Evolutionary conservation across 2,329 filamentous ascomycete genomes (phyloP), one percentile per base, ranked within the genome.

Genomic region (Colletotrichum neosansevieriae): DNA sequence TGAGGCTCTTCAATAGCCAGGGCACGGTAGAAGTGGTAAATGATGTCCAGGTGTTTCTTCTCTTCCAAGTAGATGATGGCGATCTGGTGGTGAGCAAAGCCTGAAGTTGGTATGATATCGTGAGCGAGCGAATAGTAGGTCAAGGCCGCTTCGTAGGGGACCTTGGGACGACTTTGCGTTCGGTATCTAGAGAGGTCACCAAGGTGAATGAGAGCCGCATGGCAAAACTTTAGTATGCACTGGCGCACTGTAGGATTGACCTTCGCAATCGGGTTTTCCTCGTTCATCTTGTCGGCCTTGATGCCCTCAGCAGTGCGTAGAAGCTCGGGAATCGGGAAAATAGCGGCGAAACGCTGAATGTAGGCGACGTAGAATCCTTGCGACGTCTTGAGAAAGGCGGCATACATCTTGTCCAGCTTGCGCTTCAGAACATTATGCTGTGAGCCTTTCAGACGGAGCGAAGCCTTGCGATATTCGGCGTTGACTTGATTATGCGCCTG

Each of bases 161-260:
- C 87, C 77, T 92, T 94, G 49, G 60, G 86, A 67, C 91, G 89
- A 67, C 93, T 83, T 75, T 95, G 92, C 61, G 86, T 85, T 61
- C 94, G 91, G 79, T 98, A 99, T 71, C 96, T 90, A 57, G 93
- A 93, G 54, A 99, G 85, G 77, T 99, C 96, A 38, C 96, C 96
- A 10, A 98, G 87, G 72, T 92, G 93, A 68, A 98, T 91, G 63
- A 98, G 84, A 4, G 92, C 94, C 63, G 90, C 88, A 80, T 97
- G 92, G 76, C 93, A 97, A 3, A 93, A 94, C 63, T 85, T 82
- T 45, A 93, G 83, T 64, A 97, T 87, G 71, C 85, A 81, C n/a
- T 81, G 78, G 68, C 85, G 85, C 58, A 93, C 79, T 12, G 85
- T 76, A 51, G 83, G 74, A 49, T 85, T 78, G 64, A 84, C 79